Conservation (phyloP, 768 basidiomycete species). For the Leccinum disarticulatum region DNA sequence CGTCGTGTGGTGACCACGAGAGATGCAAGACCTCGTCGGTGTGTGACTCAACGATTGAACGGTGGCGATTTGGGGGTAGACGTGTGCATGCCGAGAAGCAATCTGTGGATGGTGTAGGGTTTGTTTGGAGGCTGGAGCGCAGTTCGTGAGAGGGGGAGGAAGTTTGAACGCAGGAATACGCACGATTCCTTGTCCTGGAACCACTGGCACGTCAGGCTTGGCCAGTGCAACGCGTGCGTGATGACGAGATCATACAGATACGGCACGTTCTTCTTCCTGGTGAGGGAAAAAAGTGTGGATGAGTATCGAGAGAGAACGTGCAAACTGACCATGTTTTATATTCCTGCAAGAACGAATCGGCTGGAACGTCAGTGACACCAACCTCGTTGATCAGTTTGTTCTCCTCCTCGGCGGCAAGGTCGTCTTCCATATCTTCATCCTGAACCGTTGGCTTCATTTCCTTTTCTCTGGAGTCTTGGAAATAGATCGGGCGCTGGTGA, state of each 20-base stretch:
- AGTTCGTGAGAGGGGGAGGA: background rate
- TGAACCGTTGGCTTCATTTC: constrained; percentile 48
- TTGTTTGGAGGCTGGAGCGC: constrained; percentile 72
- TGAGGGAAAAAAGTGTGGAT: background rate
- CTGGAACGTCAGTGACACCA: constrained; percentile 21
- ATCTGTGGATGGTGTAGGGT: constrained; percentile 91
- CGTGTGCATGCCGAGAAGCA: constrained; percentile 96
- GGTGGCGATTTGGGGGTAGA: constrained; percentile 96
- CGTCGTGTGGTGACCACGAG: constrained; percentile 88
- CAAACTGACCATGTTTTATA: constrained; percentile 77
- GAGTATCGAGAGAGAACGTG: constrained; percentile 4
- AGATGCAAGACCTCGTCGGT: constrained; percentile 93
- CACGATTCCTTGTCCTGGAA: constrained; percentile 95
- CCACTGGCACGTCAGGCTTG: constrained; percentile 97
- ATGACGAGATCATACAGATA: constrained; percentile 98
- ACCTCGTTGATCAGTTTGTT: constrained; percentile 90
- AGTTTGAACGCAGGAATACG: constrained; percentile 30
- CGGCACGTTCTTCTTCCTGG: constrained; percentile 94
- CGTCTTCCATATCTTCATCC: constrained; percentile 73
- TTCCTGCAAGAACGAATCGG: constrained; percentile 47
- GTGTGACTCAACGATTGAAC: constrained; percentile 92
- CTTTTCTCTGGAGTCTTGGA: constrained; percentile 14
- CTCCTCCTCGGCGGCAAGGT: constrained; percentile 80
- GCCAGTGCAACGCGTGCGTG: constrained; percentile 98
- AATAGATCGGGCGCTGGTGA: background rate